phyloP scores from a whole-genome alignment of 1,284 basidiomycete species.

The Tetrapyrgos nigripes region DNA sequence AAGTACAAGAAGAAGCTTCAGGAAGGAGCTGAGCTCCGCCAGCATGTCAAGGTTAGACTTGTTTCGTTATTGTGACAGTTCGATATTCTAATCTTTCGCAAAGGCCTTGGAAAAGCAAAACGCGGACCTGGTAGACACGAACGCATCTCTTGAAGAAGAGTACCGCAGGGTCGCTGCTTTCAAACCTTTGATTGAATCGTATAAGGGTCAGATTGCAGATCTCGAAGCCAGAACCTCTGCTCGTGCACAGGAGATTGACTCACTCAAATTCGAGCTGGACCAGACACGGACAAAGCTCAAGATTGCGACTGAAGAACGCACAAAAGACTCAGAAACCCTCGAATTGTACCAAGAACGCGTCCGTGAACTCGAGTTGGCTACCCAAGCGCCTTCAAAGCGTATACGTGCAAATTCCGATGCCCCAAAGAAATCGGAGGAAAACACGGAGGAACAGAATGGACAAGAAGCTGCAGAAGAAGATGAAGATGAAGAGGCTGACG shows the following conservation, averaged over 20 bases:
- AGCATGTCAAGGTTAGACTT: slow-evolving; percentile 76
- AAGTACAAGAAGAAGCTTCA: slow-evolving; percentile 99
- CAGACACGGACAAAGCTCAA: slow-evolving; percentile 74
- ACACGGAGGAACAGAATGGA: slow-evolving; percentile 28
- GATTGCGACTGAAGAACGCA: slow-evolving; percentile 72
- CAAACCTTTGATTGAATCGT: slow-evolving; percentile 92
- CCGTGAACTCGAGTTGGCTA: slow-evolving; percentile 82
- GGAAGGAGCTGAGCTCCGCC: slow-evolving; percentile 87
- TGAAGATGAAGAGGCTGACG: slow-evolving; percentile 52
- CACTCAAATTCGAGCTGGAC: slow-evolving; percentile 79
- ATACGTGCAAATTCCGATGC: neutral
- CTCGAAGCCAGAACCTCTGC: slow-evolving; percentile 76
- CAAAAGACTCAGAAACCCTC: slow-evolving; percentile 84
- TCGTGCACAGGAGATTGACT: slow-evolving; percentile 75
- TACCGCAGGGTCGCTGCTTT: slow-evolving; percentile 86
- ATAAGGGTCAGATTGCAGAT: slow-evolving; percentile 87
- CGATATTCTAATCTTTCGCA: slow-evolving; percentile 9
- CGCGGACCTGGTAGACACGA: slow-evolving; percentile 88
- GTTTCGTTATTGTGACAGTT: neutral
- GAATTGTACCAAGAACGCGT: slow-evolving; percentile 93
- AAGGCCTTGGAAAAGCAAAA: slow-evolving; percentile 93
- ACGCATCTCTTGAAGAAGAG: slow-evolving; percentile 90
- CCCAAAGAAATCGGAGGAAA: slow-evolving; percentile 12
- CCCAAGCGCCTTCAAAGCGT: slow-evolving; percentile 42
- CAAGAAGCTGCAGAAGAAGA: slow-evolving; percentile 47